Conservation (phyloP, 768 basidiomycete species). For the Lactifluus rugatus region DNA sequence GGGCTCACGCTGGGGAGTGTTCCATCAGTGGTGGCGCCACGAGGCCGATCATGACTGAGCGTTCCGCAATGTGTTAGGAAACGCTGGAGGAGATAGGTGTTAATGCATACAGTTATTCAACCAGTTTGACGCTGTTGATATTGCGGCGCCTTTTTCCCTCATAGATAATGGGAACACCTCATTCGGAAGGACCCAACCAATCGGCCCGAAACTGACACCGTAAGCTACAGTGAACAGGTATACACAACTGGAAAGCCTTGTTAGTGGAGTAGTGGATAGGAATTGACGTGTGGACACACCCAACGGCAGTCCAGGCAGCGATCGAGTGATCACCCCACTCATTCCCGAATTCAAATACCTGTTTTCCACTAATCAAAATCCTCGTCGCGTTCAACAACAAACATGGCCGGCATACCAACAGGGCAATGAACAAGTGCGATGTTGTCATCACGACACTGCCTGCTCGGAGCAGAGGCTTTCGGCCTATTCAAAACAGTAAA, state of each 20-base stretch:
- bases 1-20: constrained; percentile 43
- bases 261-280: neutral
- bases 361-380: neutral
- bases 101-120: constrained; percentile 52
- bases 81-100: neutral
- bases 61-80: neutral
- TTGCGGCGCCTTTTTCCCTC: constrained; percentile 71
- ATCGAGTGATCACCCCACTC: constrained; percentile 49
- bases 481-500: constrained; percentile 31
- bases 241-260: constrained; percentile 31
- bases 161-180: constrained; percentile 77
- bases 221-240: constrained; percentile 73
- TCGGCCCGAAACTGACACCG: constrained; percentile 67
- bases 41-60: constrained; percentile 62
- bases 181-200: constrained; percentile 76
- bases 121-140: constrained; percentile 85
- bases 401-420: constrained; percentile 37
- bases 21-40: constrained; percentile 60
- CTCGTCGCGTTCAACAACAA: neutral
- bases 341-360: constrained; percentile 41
- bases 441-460: constrained; percentile 57
- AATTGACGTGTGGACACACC: constrained; percentile 31
- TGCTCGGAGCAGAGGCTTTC: constrained; percentile 53
- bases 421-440: constrained; percentile 56
- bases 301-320: constrained; percentile 64